These are phyloP conservation scores for Pleurotus ostreatus DNA, from an alignment of 768 basidiomycete genomes.

Conservation along the genomic window DNA sequence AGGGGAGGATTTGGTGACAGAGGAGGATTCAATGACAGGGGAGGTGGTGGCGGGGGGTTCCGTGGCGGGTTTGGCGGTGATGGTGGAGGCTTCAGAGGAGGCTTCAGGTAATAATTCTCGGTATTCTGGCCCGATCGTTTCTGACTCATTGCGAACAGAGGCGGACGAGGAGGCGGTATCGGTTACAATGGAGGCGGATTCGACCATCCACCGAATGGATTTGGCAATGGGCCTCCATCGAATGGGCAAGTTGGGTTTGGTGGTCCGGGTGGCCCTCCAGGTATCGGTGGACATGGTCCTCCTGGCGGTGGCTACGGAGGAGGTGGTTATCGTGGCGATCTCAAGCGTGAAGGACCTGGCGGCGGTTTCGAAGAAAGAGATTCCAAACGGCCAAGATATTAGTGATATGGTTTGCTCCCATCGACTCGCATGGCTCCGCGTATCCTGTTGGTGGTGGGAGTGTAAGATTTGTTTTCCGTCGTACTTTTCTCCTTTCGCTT, in stretches of 20 bases:
- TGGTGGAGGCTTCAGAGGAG: slow-evolving; percentile 35
- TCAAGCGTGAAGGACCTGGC: slow-evolving; percentile 75
- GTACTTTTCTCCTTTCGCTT: slow-evolving; percentile 1
- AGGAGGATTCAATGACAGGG: slow-evolving; percentile 30
- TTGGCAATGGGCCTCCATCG: slow-evolving; percentile 35
- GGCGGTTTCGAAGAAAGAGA: slow-evolving; percentile 83
- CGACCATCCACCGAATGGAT: slow-evolving; percentile 51
- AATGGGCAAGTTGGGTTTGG: slow-evolving; percentile 27
- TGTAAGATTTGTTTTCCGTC: slow-evolving; percentile 8
- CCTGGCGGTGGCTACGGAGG: slow-evolving; percentile 22
- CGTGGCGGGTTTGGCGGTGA: slow-evolving; percentile 33
- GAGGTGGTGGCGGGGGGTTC: slow-evolving; percentile 33
- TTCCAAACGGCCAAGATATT: slow-evolving; percentile 78
- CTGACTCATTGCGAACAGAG: slow-evolving; percentile 27
- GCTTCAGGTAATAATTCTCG: slow-evolving; percentile 39
- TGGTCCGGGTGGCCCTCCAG: slow-evolving; percentile 23
- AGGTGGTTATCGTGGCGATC: slow-evolving; percentile 64
- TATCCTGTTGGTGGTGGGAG: slow-evolving; percentile 1
- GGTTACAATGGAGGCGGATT: slow-evolving; percentile 66
- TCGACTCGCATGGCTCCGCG: background rate
- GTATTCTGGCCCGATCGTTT: slow-evolving; percentile 8
- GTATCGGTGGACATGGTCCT: slow-evolving; percentile 11
- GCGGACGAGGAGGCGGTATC: slow-evolving; percentile 70
- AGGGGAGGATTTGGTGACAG: slow-evolving; percentile 29
- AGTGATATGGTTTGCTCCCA: slow-evolving; percentile 20